A percentile compares a stretch with the other conserved stretches of the same genome.
Evolutionary conservation across 495 filamentous ascomycete species (phyloP).

Genomic region (Xylaria acuta): DNA sequence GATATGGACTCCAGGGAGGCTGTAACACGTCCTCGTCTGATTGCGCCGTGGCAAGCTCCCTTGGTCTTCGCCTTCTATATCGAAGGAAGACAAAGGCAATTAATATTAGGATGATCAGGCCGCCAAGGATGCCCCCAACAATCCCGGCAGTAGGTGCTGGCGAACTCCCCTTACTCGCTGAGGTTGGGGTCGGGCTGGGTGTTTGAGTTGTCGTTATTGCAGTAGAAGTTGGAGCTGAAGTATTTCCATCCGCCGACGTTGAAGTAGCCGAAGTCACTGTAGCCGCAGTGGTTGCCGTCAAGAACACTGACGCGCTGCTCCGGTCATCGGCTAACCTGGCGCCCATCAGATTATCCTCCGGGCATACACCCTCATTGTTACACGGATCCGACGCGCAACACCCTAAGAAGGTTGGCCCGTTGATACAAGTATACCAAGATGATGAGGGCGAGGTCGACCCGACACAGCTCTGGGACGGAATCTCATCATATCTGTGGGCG

Average conservation of each 20-base stretch:
- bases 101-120: constrained; percentile 9
- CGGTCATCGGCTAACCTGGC: constrained; percentile 22
- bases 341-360: constrained; percentile 24
- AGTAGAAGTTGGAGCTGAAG: neutral
- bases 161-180: neutral
- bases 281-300: constrained; percentile 7
- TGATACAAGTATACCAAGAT: constrained; percentile 42
- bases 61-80: constrained; percentile 17
- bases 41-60: neutral
- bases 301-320: constrained; percentile 10
- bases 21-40: neutral
- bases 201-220: neutral
- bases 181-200: neutral
- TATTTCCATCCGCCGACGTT: neutral
- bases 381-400: constrained; percentile 44
- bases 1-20: constrained; percentile 15
- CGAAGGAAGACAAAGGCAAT: constrained; percentile 20
- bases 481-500: constrained; percentile 19
- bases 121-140: constrained; percentile 27
- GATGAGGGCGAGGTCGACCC: neutral
- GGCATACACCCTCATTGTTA: constrained; percentile 28
- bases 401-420: constrained; percentile 41
- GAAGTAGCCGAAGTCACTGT: neutral
- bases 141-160: constrained; percentile 11
- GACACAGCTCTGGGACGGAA: constrained; percentile 32